Evolutionary conservation across 768 basidiomycete species (phyloP), one percentile per base, ranked within the genome.

Genomic region (Albatrellus ellisii): DNA sequence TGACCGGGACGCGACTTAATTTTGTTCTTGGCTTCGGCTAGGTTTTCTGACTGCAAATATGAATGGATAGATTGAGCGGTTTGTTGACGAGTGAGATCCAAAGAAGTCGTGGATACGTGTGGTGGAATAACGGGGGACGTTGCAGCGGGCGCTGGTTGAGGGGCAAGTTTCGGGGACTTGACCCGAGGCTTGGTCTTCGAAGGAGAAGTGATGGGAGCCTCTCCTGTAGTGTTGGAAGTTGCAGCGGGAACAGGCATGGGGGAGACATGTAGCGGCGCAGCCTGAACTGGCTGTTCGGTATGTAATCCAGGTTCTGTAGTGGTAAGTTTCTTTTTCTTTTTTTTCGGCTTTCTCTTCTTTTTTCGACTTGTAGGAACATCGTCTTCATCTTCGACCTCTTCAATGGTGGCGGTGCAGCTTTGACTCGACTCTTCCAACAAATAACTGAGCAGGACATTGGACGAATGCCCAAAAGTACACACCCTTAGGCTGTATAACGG

Each of bases 301-400:
- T 54, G 42, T 26, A 52, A 54, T 14, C 24, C 38, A 18, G 42
- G 34, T n/a, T 39, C 49, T 26, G 59, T 37, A 4, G 59, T 46
- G 3, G 58, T 44, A 15, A 61, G 41, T 6, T 63, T 46, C 42
- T 61, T 60, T 49, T 72, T 71, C 57, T 79, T 83, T 56, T 83
- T 86, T 64, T 79, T 84, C 17, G 70, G 61, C 51, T 81, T 83
- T 60, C 79, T 80, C 57, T 79, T 81, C 57, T 81, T 84, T 65
- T 84, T 83, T 35, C 63, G 54, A 2, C 66, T 59, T 1, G 58
- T 36, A 2, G 62, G 51, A 1, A 57, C 60, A 4, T 68, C 70
- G 26, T 74, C 79, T 53, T 80, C 81, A 37, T 84, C 85, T 38
- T 81, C 79, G 0, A 73, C 77, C 31, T 87, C 81, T 52, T 84